Base-by-base conservation (phyloP, 805 yeast species). In the Saccharomycopsis capsularis region DNA sequence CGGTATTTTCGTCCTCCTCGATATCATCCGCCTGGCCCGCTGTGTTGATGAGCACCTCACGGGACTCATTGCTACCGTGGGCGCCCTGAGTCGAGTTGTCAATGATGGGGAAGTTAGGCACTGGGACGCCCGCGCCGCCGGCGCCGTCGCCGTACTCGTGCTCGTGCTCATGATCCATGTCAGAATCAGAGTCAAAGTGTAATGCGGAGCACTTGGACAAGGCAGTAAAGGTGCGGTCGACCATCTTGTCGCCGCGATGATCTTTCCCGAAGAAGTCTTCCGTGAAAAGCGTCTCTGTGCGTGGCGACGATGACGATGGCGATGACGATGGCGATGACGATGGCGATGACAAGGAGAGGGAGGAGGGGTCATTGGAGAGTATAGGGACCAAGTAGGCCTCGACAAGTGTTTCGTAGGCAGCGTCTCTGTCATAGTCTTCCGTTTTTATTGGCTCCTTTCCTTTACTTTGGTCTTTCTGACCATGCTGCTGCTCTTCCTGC, bases 201-300 rank as follows among this genome's bases (percentile, higher is more conserved):
- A 60, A 46, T 3, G 57, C 50, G 0, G 54, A 54, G 39, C 73
- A 70, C 27, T 59, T 58, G 2, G 66, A 59, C 16, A 71, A 44
- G 3, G 72, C 71, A 16, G 61, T 59, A 52, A 65, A 68, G 22
- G 71, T 64, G 45, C 61, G 62, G 11, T 54, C 56, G 2, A 70
- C 68, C 62, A 69, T 53, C 19, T 62, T 64, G 42, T 68, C 68
- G 3, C 73, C 73, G 68, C 68, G 50, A 60, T 60, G 18, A 59
- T 60, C 53, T 60, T 63, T 0, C 66, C 65, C 56, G 13, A 29
- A 21, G 27, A 69, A 70, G 9, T 69, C 53, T 3, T 57, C 56
- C 37, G 69, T 73, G 3, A 65, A 41, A 16, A 45, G 38, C 23
- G 15, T 18, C 4, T 46, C 44, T 19, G 18, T 19, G n/a, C n/a